A percentile compares a stretch with the other conserved stretches of the same genome.
phyloP scores from a whole-genome alignment of 345 rosid species.

The Euphorbia pulcherrima region DNA sequence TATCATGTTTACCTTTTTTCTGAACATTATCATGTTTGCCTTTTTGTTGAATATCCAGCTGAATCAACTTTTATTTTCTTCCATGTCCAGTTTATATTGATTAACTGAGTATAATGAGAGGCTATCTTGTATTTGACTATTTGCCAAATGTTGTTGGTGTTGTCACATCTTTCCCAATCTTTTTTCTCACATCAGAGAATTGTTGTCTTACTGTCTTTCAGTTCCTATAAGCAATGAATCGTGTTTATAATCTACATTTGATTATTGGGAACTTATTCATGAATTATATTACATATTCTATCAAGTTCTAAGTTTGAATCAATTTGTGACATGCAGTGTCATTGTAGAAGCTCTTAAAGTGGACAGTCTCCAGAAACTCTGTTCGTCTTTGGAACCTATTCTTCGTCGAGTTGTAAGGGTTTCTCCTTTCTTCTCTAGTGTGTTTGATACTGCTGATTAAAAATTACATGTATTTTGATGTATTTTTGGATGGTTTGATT shows the following conservation, averaged over 20 bases:
- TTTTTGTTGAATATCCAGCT: neutral
- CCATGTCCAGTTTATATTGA: neutral
- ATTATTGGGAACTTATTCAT: neutral
- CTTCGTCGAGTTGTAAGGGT: slow-evolving; percentile 93
- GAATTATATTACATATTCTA: neutral
- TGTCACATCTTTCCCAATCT: neutral
- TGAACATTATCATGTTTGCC: neutral
- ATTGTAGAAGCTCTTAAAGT: slow-evolving; percentile 96
- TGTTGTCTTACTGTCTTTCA: neutral
- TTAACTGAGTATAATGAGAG: neutral
- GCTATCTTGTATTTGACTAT: neutral
- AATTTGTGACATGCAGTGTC: slow-evolving; percentile 47
- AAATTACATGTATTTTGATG: neutral
- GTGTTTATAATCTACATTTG: neutral
- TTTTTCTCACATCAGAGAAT: neutral
- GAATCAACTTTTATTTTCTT: neutral
- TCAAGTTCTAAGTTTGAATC: slow-evolving; percentile 2
- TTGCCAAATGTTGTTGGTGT: neutral
- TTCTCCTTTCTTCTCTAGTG: neutral
- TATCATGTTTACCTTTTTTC: too few species aligned
- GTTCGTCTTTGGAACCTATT: slow-evolving; percentile 94
- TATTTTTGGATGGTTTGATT: too few species aligned
- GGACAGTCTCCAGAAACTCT: slow-evolving; percentile 92
- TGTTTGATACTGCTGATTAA: neutral
- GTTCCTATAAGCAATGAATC: neutral